Evolutionary conservation across 805 yeast species (phyloP).

Genomic region (Ogataea neopini): DNA sequence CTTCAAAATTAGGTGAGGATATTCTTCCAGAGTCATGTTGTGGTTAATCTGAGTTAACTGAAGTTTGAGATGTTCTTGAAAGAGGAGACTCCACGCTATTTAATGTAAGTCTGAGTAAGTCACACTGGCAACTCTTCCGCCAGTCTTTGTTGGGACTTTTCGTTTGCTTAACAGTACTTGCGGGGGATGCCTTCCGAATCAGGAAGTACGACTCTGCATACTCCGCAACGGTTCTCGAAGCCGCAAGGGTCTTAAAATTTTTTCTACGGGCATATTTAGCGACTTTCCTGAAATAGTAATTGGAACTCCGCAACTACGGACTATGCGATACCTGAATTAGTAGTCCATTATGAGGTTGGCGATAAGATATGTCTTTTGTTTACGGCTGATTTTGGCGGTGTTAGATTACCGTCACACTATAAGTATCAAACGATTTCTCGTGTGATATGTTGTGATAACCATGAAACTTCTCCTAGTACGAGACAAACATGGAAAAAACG

Average conservation of each 20-base stretch:
- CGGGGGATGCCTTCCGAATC: not conserved
- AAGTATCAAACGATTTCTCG: not conserved
- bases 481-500: not conserved
- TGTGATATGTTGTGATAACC: not conserved
- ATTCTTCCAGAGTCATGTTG: constrained; percentile 6
- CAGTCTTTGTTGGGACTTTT: not conserved
- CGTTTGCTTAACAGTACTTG: not conserved
- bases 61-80: not conserved
- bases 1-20: constrained; percentile 5
- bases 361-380: not conserved
- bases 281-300: not conserved
- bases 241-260: not conserved
- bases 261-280: not conserved
- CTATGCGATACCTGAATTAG: not conserved
- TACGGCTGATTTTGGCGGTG: too few species aligned
- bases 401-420: not conserved
- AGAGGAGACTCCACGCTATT: too few species aligned
- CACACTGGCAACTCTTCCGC: too few species aligned
- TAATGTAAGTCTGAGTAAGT: too few species aligned
- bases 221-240: not conserved
- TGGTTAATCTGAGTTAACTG: not conserved
- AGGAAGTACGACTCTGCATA: not conserved
- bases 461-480: not conserved
- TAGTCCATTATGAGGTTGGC: not conserved
- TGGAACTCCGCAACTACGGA: not conserved